Conservation (phyloP, 768 basidiomycete species). For the Trametes punicea region DNA sequence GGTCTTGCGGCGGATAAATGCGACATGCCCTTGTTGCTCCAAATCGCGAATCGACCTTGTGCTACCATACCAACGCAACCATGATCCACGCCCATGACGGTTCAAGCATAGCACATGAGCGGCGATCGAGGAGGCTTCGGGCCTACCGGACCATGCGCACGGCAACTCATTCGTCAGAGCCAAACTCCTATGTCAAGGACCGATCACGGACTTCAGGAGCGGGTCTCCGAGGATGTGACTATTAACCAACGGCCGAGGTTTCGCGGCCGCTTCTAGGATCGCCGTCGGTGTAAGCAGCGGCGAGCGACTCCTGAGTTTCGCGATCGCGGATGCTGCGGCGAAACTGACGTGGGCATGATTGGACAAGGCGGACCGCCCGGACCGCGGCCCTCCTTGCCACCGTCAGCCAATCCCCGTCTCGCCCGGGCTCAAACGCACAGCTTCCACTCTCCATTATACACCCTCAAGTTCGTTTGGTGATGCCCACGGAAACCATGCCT, state of each 20-base stretch:
- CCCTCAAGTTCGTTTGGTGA: no score
- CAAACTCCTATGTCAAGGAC: no score
- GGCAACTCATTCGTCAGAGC: no score
- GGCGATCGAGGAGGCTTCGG: no score
- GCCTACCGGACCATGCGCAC: no score
- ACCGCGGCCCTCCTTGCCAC: background rate
- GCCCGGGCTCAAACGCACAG: no score
- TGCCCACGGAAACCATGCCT: background rate
- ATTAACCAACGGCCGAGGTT: background rate
- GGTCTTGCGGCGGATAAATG: background rate
- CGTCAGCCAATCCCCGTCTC: constrained; percentile 1
- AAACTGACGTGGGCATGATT: background rate
- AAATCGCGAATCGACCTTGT: background rate
- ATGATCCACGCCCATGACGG: background rate
- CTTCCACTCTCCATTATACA: no score
- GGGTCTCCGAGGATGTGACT: constrained; percentile 8
- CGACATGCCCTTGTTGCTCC: background rate
- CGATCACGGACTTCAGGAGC: background rate
- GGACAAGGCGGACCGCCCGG: background rate
- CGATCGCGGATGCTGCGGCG: background rate
- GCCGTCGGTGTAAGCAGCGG: constrained; percentile 1
- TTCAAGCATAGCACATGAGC: background rate
- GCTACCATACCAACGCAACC: background rate
- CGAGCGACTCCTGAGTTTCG: background rate
- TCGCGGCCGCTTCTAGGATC: background rate